These are phyloP conservation scores for Coemansia sp. DNA, from an alignment of 192 early-diverging fungal species.

Conservation along the genomic window DNA sequence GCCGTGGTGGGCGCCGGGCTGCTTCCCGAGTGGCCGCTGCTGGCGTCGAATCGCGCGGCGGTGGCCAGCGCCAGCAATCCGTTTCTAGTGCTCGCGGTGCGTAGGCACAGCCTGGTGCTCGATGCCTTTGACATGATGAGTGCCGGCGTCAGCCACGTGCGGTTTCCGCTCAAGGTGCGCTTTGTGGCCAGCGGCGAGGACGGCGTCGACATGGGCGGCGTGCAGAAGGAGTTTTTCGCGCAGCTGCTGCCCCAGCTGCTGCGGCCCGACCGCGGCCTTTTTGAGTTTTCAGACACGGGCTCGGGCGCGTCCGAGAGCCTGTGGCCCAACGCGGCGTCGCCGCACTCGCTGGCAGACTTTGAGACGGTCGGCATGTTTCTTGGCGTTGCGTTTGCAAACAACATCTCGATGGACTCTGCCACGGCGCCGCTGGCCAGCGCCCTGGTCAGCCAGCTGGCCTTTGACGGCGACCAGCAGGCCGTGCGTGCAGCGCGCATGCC, in stretches of 20 bases:
- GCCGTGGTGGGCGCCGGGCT: slow-evolving; percentile 18
- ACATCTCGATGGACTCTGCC: slow-evolving; percentile 62
- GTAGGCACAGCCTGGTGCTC: slow-evolving; percentile 64
- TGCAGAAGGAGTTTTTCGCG: slow-evolving; percentile 94
- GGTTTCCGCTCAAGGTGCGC: slow-evolving; percentile 58
- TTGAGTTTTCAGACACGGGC: slow-evolving; percentile 44
- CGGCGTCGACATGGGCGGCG: slow-evolving; percentile 93
- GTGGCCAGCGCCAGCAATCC: slow-evolving; percentile 48
- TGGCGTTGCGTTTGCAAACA: slow-evolving; percentile 91
- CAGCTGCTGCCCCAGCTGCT: slow-evolving; percentile 71
- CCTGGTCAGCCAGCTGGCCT: slow-evolving; percentile 65
- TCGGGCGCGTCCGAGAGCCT: slow-evolving; percentile 36
- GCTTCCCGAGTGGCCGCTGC: slow-evolving; percentile 35
- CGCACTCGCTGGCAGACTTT: slow-evolving; percentile 60
- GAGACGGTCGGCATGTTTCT: slow-evolving; percentile 86
- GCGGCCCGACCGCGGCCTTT: slow-evolving; percentile 72
- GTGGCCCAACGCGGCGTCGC: slow-evolving; percentile 73
- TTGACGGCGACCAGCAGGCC: slow-evolving; percentile 14
- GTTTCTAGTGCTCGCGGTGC: slow-evolving; percentile 76
- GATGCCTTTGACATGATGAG: slow-evolving; percentile 63
- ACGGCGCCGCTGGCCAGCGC: slow-evolving; percentile 69
- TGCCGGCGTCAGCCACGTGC: slow-evolving; percentile 6
- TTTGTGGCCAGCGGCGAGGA: slow-evolving; percentile 89
- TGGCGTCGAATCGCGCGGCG: slow-evolving; percentile 15
- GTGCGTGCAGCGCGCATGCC: slow-evolving; percentile 21